Conservation (phyloP, 805 yeast genomes). For the Metschnikowia aberdeeniae region DNA sequence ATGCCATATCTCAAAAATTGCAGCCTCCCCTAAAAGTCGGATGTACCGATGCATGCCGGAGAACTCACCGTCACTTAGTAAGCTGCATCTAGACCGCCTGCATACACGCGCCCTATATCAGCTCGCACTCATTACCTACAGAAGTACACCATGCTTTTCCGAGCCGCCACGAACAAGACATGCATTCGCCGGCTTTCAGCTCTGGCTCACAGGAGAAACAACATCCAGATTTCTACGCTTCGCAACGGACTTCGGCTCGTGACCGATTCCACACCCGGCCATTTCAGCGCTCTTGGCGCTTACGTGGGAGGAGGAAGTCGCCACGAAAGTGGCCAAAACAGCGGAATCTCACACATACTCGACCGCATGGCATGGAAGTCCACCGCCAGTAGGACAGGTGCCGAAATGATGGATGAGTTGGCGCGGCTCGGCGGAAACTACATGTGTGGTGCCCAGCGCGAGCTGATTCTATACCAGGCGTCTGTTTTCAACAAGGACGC, state of each 20-base stretch:
- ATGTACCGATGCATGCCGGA: too few relatives aligned
- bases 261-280: conserved; percentile 83
- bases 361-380: conserved; percentile 86
- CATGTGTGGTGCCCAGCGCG: conserved; percentile 90
- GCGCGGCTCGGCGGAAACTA: conserved; percentile 89
- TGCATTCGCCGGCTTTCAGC: neutral
- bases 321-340: conserved; percentile 54
- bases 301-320: conserved; percentile 90
- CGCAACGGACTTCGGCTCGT: conserved; percentile 78
- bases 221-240: conserved; percentile 40
- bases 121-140: neutral
- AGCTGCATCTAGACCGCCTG: too few relatives aligned
- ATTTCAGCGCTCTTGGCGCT: conserved; percentile 85
- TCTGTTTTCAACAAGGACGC: conserved; percentile 86
- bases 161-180: neutral
- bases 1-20: too few relatives aligned
- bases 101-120: too few relatives aligned
- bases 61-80: too few relatives aligned
- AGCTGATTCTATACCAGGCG: conserved; percentile 89
- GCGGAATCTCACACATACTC: conserved; percentile 78
- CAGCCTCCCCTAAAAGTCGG: too few relatives aligned
- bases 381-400: conserved; percentile 53
- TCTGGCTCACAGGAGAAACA: neutral
- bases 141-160: neutral
- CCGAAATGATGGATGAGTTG: conserved; percentile 68